phyloP scores from a whole-genome alignment of 2,329 filamentous ascomycete species.

The Rhynchosporium secalis region DNA sequence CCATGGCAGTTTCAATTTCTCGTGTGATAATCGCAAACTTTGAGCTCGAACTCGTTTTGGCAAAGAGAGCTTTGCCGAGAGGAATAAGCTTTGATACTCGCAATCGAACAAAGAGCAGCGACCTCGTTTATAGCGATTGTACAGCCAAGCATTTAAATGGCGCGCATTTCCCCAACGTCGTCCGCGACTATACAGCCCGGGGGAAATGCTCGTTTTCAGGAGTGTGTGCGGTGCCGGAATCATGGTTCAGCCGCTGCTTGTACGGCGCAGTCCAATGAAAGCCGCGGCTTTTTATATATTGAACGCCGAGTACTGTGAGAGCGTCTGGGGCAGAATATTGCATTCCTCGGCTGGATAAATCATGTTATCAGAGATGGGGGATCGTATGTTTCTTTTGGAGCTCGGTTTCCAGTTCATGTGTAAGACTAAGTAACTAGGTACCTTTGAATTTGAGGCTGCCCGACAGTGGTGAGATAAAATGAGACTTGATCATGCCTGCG shows the following conservation, averaged over 20 bases:
- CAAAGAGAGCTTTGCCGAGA: background rate
- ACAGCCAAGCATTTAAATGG: background rate
- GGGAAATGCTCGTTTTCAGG: background rate
- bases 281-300: background rate
- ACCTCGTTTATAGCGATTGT: background rate
- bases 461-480: background rate
- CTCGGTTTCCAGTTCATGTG: no score
- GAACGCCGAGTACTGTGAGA: background rate
- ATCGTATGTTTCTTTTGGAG: no score
- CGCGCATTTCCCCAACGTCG: background rate
- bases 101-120: background rate
- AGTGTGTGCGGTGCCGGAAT: no score
- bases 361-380: no score
- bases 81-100: background rate
- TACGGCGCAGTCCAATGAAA: background rate
- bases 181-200: background rate
- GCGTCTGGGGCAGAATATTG: background rate
- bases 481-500: background rate
- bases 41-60: background rate
- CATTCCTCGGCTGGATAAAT: background rate
- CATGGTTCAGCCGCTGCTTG: background rate
- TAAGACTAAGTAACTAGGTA: no score
- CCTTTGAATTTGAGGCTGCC: no score
- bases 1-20: background rate
- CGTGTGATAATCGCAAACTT: background rate